Conservation (phyloP, 106 monocot species). For the Amphibolis antarctica region DNA sequence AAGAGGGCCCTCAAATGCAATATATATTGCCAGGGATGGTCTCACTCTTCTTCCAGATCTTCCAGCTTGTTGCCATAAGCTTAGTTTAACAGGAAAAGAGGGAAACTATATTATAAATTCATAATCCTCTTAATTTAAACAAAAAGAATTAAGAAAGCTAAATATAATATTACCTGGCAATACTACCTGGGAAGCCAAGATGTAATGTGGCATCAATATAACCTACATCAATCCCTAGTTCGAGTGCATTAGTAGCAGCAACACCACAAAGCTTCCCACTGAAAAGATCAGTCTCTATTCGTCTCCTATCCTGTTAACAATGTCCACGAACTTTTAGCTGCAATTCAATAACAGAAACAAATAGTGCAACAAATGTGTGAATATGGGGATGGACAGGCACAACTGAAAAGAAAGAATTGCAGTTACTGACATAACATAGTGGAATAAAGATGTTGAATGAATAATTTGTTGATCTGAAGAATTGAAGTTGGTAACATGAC, state of each 20-base stretch:
- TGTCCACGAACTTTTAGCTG: not conserved
- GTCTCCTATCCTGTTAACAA: slow-evolving; percentile 65
- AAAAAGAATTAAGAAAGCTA: slow-evolving; percentile 1
- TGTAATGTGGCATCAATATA: slow-evolving; percentile 93
- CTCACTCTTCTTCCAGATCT: slow-evolving; percentile 76
- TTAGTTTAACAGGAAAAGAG: slow-evolving; percentile 11
- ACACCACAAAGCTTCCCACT: slow-evolving; percentile 65
- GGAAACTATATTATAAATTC: not conserved
- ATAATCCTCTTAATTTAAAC: not conserved
- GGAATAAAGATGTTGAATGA: no score
- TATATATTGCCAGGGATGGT: slow-evolving; percentile 71
- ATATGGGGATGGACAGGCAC: no score
- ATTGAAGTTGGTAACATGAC: no score
- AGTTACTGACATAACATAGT: no score
- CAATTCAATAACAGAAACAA: not conserved
- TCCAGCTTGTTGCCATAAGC: slow-evolving; percentile 99
- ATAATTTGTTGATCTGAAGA: no score
- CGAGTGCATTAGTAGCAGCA: slow-evolving; percentile 94
- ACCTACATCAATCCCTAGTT: slow-evolving; percentile 93
- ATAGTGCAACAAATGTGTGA: not conserved
- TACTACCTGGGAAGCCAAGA: slow-evolving; percentile 95
- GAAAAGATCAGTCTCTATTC: slow-evolving; percentile 72
- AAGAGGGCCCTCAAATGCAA: slow-evolving; percentile 94
- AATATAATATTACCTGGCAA: slow-evolving; percentile 50
- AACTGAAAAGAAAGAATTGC: no score